A percentile compares a stretch with the other conserved stretches of the same genome.
phyloP scores from a whole-genome alignment of 495 filamentous ascomycete genomes.

The Podospora pseudoanserina region DNA sequence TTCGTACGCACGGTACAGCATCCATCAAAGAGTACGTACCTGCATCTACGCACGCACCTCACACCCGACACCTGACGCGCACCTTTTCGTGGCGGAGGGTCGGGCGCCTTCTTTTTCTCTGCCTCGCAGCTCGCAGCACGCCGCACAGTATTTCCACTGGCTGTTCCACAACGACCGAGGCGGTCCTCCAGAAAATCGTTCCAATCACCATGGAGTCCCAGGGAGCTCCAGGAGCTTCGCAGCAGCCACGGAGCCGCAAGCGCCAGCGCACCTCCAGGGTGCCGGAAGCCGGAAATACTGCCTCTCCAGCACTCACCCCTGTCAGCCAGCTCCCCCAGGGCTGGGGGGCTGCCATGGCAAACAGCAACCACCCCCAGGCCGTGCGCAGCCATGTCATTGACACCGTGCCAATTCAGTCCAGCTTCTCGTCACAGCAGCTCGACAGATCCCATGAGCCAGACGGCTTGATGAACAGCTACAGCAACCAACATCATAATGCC shows the following conservation, averaged over 20 bases:
- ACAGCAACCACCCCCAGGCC: conserved; percentile 25
- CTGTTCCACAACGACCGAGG: conserved; percentile 3
- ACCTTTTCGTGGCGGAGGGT: not conserved
- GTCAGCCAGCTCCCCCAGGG: conserved; percentile 18
- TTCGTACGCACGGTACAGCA: not conserved
- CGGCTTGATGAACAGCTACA: conserved; percentile 35
- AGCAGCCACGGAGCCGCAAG: conserved; percentile 33
- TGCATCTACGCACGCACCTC: not conserved
- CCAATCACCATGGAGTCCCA: conserved; percentile 24
- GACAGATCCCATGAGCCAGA: conserved; percentile 28
- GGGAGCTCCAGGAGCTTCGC: conserved; percentile 21
- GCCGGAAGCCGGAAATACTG: conserved; percentile 31
- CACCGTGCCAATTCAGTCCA: conserved; percentile 32
- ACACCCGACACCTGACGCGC: not conserved
- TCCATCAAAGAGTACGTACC: not conserved
- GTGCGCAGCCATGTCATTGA: conserved; percentile 30
- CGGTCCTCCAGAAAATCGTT: not conserved
- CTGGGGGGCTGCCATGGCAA: conserved; percentile 24
- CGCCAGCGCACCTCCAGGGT: conserved; percentile 25
- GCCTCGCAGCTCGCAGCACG: not conserved
- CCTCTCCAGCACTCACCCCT: conserved; percentile 20
- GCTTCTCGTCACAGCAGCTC: conserved; percentile 34
- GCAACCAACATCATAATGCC: conserved; percentile 23
- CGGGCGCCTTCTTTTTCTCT: not conserved
- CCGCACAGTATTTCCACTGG: conserved; percentile 12